These are phyloP conservation scores for Macadamia tetraphylla DNA, from an alignment of 164 flowering plant genomes.

Conservation along the genomic window DNA sequence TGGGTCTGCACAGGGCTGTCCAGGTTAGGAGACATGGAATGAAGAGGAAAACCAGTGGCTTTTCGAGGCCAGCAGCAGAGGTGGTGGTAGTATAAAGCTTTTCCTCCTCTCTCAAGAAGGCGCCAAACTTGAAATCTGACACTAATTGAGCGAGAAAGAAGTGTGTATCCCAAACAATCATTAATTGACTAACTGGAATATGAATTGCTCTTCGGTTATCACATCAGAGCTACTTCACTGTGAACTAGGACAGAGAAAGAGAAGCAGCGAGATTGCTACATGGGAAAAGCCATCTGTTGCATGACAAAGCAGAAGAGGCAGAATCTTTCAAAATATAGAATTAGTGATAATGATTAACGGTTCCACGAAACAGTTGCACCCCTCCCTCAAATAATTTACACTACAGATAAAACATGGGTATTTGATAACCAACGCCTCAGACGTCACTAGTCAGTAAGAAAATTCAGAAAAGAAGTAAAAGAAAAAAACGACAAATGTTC, in stretches of 20 bases:
- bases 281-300: slow-evolving; percentile 21
- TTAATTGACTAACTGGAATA: slow-evolving; percentile 17
- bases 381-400: not conserved
- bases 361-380: not conserved
- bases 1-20: not conserved
- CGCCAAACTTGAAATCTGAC: slow-evolving; percentile 32
- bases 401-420: too few relatives aligned
- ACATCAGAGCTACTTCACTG: slow-evolving; percentile 16
- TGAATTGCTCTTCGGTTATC: slow-evolving; percentile 10
- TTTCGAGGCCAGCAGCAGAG: slow-evolving; percentile 22
- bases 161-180: slow-evolving; percentile 21
- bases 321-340: slow-evolving; percentile 4
- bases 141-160: slow-evolving; percentile 11
- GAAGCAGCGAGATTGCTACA: slow-evolving; percentile 20
- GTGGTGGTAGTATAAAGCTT: slow-evolving; percentile 28
- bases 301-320: slow-evolving; percentile 2
- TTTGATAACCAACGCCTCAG: too few relatives aligned
- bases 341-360: not conserved
- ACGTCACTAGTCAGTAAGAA: too few relatives aligned
- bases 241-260: not conserved
- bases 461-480: too few relatives aligned
- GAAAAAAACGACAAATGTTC: too few relatives aligned
- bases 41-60: slow-evolving; percentile 16
- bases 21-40: slow-evolving; percentile 6
- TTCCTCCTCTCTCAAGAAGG: slow-evolving; percentile 26